Percentiles rank a stretch among this genome's conserved stretches.
phyloP scores from a whole-genome alignment of 768 basidiomycete genomes.

The Suillus occidentalis region DNA sequence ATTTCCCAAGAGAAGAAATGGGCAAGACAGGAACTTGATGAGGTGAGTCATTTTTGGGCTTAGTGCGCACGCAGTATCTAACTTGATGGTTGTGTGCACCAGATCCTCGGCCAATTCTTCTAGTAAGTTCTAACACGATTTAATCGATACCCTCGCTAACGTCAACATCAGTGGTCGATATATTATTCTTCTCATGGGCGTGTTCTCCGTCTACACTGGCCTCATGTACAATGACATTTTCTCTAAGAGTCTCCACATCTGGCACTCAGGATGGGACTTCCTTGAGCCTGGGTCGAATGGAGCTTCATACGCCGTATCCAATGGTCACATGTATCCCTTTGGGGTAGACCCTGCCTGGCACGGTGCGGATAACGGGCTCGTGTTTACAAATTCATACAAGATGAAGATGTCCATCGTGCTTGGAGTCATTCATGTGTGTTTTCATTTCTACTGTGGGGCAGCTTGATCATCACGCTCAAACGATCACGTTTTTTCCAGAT shows the following conservation, averaged over 20 bases:
- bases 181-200: conserved; percentile 97
- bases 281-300: conserved; percentile 48
- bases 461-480: conserved; percentile 4
- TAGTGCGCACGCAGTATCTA: neutral
- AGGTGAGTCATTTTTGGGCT: conserved; percentile 44
- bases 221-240: conserved; percentile 99
- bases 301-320: conserved; percentile 52
- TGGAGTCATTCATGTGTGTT: conserved; percentile 90
- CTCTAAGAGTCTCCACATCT: conserved; percentile 87
- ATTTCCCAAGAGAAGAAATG: conserved; percentile 83
- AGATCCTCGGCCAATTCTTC: conserved; percentile 90
- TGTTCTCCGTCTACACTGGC: conserved; percentile 95
- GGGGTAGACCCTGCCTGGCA: conserved; percentile 97
- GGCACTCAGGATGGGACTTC: conserved; percentile 86
- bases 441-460: conserved; percentile 2
- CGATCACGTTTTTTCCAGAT: conserved; percentile 58
- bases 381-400: conserved; percentile 99
- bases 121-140: conserved; percentile 58
- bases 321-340: conserved; percentile 82
- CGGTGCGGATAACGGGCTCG: conserved; percentile 83
- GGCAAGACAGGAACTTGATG: conserved; percentile 70
- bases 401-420: conserved; percentile 99
- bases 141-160: conserved; percentile 16
- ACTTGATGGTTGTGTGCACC: conserved; percentile 11
- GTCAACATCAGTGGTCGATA: conserved; percentile 78